Evolutionary conservation across 257 asterid genomes (phyloP).

Genomic region (Nicotiana sylvestris): DNA sequence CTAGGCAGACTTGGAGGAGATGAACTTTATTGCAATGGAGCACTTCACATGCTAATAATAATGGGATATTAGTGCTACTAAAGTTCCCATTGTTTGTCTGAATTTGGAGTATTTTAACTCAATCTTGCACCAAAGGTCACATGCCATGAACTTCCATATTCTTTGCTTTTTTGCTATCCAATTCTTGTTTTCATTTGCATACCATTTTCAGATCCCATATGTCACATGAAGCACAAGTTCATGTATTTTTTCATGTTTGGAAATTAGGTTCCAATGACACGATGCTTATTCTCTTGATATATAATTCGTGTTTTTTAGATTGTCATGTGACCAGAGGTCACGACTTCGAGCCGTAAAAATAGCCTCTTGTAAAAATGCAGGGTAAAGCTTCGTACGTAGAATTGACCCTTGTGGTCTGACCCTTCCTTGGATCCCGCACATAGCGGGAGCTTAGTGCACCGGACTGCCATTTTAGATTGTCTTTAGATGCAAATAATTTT

Average conservation of each 20-base stretch:
- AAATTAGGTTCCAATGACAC: not conserved
- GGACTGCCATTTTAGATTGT: too few species aligned
- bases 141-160: not conserved
- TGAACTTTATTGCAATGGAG: conserved; percentile 22
- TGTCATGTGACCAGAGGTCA: not conserved
- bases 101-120: conserved; percentile 24
- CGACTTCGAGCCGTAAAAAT: too few species aligned
- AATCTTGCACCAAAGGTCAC: not conserved
- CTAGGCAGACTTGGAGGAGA: conserved; percentile 9
- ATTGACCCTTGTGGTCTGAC: too few species aligned
- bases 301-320: not conserved
- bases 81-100: conserved; percentile 39
- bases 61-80: conserved; percentile 26
- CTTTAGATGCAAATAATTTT: not conserved
- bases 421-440: too few species aligned
- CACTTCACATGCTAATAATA: conserved; percentile 34
- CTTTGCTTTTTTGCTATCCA: not conserved
- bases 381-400: too few species aligned
- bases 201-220: not conserved
- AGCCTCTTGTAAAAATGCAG: too few species aligned
- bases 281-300: not conserved
- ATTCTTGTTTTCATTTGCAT: not conserved
- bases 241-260: not conserved
- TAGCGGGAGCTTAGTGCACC: too few species aligned
- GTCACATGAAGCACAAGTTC: not conserved